These are phyloP conservation scores for Cystobasidiaceae sp. DNA, from an alignment of 1,284 basidiomycete genomes.

Conservation along the genomic window DNA sequence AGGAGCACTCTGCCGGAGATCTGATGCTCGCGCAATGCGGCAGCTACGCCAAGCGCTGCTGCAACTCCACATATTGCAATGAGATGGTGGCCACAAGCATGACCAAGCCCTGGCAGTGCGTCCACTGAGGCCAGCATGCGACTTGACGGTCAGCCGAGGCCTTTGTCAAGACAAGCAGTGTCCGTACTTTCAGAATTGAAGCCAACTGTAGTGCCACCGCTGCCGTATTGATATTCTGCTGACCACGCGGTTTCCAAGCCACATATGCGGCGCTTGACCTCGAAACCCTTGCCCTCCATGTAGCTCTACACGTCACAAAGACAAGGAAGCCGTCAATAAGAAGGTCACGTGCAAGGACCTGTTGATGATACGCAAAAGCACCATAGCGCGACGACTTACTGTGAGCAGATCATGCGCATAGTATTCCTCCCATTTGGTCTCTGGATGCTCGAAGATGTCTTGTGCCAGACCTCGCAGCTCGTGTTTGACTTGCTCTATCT, in stretches of 20 bases:
- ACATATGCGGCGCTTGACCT: constrained; percentile 42
- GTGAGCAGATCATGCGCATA: neutral
- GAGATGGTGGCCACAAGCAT: neutral
- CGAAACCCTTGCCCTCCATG: constrained; percentile 39
- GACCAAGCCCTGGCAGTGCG: neutral
- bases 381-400: neutral
- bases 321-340: neutral
- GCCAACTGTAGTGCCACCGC: constrained; percentile 39
- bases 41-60: constrained; percentile 33
- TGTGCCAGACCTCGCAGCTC: neutral
- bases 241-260: constrained; percentile 61
- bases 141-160: constrained; percentile 36
- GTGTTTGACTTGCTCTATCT: neutral
- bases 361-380: neutral
- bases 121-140: constrained; percentile 58
- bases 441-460: neutral
- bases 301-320: constrained; percentile 33
- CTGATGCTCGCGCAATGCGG: constrained; percentile 52
- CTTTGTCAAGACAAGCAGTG: constrained; percentile 31
- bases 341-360: neutral
- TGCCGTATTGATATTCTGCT: constrained; percentile 55
- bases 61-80: constrained; percentile 1
- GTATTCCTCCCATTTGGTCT: neutral
- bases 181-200: constrained; percentile 57
- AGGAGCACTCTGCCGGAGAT: constrained; percentile 67